Percentiles rank a stretch among this genome's conserved stretches.
phyloP scores from a whole-genome alignment of 441 rosid genomes.

The Pelargonium australe region DNA sequence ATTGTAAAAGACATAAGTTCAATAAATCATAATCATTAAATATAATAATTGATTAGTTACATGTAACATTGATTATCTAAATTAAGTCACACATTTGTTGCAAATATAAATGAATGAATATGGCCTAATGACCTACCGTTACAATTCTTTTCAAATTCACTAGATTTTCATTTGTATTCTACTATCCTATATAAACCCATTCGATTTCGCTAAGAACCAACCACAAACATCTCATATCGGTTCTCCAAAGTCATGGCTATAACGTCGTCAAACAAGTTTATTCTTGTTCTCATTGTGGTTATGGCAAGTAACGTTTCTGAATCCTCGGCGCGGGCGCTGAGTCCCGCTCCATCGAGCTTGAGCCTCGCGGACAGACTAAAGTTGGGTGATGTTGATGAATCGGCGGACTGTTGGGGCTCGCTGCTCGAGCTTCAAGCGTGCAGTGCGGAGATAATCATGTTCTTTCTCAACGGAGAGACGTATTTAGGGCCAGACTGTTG shows the following conservation, averaged over 20 bases:
- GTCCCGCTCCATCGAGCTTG: background rate
- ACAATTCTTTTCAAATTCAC: no score
- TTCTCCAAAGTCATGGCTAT: background rate
- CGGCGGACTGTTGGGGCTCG: background rate
- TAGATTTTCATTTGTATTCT: no score
- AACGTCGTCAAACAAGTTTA: background rate
- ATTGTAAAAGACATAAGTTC: no score
- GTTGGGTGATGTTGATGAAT: background rate
- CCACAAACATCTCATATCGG: no score
- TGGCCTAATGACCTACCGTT: no score
- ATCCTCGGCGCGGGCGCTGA: background rate
- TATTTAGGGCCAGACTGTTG: background rate
- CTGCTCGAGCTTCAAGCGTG: constrained; percentile 1
- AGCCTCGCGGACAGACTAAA: background rate
- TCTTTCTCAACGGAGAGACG: background rate
- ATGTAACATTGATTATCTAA: no score
- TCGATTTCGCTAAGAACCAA: no score
- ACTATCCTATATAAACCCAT: no score
- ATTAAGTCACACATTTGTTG: no score
- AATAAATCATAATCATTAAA: no score
- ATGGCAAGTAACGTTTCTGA: background rate
- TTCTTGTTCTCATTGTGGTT: background rate
- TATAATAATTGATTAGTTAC: no score
- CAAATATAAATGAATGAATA: no score
- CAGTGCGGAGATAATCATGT: background rate